Evolutionary conservation across 2,329 filamentous ascomycete species (phyloP).

Genomic region (Calonectria naviculata): DNA sequence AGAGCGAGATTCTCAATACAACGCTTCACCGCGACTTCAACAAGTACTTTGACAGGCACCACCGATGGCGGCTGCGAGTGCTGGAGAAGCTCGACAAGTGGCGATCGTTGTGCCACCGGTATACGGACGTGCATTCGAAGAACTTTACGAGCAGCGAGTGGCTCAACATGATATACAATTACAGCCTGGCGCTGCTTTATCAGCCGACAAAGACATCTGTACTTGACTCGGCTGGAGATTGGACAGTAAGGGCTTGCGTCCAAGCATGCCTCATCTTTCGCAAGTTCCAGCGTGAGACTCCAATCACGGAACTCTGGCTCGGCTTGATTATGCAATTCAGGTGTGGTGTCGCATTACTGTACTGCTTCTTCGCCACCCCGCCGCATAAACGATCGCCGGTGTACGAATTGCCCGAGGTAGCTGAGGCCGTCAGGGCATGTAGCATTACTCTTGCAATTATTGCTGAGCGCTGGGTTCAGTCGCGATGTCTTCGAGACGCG

Average conservation of each 20-base stretch:
- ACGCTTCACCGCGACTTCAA: background rate
- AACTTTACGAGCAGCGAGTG: background rate
- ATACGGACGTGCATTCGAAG: background rate
- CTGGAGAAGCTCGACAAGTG: background rate
- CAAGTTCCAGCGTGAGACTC: background rate
- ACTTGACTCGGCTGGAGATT: background rate
- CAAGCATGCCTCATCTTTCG: background rate
- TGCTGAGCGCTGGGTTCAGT: background rate
- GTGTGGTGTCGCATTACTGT: background rate
- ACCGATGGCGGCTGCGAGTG: background rate
- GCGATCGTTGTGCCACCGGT: background rate
- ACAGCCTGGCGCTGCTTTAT: background rate
- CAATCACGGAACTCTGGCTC: background rate
- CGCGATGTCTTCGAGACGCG: background rate
- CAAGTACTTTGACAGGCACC: background rate
- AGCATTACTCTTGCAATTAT: background rate
- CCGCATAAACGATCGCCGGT: background rate
- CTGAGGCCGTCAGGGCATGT: background rate
- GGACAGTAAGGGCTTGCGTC: background rate
- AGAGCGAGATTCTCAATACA: background rate
- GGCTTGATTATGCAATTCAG: background rate
- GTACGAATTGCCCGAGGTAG: background rate
- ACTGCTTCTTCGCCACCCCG: background rate
- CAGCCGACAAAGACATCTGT: background rate
- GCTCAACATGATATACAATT: conserved; percentile 7